Base-by-base conservation (phyloP, 1,139 yeast genomes). In the Zygoascus hellenicus region DNA sequence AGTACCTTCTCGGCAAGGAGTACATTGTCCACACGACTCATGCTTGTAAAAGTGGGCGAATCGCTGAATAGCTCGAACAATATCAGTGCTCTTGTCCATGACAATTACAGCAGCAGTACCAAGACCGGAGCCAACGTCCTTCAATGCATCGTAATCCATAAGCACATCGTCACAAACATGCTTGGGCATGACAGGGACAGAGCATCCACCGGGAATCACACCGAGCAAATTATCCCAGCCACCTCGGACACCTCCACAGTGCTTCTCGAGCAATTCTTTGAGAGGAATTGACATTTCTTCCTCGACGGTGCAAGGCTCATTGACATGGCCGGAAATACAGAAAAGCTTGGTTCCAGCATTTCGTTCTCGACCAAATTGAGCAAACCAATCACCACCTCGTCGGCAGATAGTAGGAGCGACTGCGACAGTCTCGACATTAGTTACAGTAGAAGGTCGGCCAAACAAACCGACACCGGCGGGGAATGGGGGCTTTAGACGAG, bases 1-100 rank as follows among this genome's bases (percentile, higher is more conserved):
- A 42, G 96, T 87, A 53, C 96, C 96, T 71, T 87, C 96, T 68
- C 96, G 81, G 71, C 96, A 87, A 51, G 96, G 96, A 13, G 96
- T 86, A 73, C 95, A 86, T 71, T 86, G 95, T 53, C 95, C 95
- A 71, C 95, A 86, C 9, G 94, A 83, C 74, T 86, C 95, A 68
- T 86, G 95, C 71, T 83, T 84, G 72, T 85, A 87, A 66, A 86
- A 86, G 46, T 83, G 79, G 41, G 90, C 68, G 60, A 87, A 78
- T 67, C 95, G 77, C 68, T 87, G 94, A 64, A 86, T 86, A 54
- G 92, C 94, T 57, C 88, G 78, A 52, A 86, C 79, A 50, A 86
- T 77, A 64, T 86, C 95, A 38, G 94, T 83, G 60, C 81, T 79
- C 72, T 85, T 83, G 72, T 85, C 83, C 87, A 86, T 80, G 49